Base-by-base conservation (phyloP, 495 filamentous ascomycete genomes). In the Barbatosphaeria neglecta region DNA sequence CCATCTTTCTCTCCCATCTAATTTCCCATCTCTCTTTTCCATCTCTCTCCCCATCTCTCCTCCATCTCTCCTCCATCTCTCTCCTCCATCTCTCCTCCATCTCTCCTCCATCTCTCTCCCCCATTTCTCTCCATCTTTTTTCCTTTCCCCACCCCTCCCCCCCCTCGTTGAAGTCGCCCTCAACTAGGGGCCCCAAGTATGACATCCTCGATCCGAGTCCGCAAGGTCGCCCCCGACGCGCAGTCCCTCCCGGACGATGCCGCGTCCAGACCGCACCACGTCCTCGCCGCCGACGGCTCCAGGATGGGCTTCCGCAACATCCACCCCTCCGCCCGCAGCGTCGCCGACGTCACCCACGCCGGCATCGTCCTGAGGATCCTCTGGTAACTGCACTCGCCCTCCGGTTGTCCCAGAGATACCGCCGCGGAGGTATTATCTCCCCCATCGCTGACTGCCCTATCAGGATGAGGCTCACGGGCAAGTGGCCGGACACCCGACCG, bases 401-500 rank as follows among this genome's bases (percentile, higher is more conserved):
- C 33, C 20, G 19, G 10, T 17, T 13, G 15, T 18, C 20, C 28
- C 6, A 9, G 6, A 6, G 22, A n/a, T 2, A 4, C 5, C 15
- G 17, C n/a, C n/a, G n/a, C n/a, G n/a, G n/a, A n/a, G n/a, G n/a
- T n/a, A n/a, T n/a, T n/a, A n/a, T n/a, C n/a, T n/a, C n/a, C n/a
- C 31, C 37, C 7, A 13, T 18, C 41, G 37, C 40, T 41, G 24
- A 40, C 13, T 10, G n/a, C 20, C 43, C 9, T 15, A 52, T n/a
- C 40, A 84, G 77, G 60, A 72, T 82, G 31, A 65, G 67, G 22
- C 8, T 85, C 3, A 70, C 64, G 9, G 85, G 86, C 27, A 81
- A 83, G 43, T 60, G 7, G 82, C 82, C 15, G 70, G 4, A 80
- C 55, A 85, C 76, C 10, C 82, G 72, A 3, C 76, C 76, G 16